These are phyloP conservation scores for Gossypium rotundifolium DNA, from an alignment of 345 rosid species.

Conservation along the genomic window DNA sequence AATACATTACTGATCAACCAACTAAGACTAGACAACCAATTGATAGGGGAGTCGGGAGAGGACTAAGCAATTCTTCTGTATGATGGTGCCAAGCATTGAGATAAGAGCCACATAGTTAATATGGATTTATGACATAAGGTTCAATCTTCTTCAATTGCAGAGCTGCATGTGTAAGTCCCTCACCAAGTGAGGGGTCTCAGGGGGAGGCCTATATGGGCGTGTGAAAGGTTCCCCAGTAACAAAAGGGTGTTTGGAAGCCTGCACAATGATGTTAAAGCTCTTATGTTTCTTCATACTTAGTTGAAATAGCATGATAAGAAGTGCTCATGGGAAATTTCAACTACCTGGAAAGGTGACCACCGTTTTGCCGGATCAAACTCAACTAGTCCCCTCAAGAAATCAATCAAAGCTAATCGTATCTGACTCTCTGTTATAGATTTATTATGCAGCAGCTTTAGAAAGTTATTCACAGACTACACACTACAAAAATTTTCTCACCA, in stretches of 20 bases:
- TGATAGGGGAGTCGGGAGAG: not conserved
- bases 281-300: not conserved
- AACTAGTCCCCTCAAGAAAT: slow-evolving; percentile 95
- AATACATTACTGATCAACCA: not conserved
- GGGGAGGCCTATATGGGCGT: slow-evolving; percentile 78
- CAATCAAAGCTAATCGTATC: slow-evolving; percentile 82
- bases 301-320: slow-evolving; percentile 10
- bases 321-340: slow-evolving; percentile 14
- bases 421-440: slow-evolving; percentile 60
- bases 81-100: slow-evolving; percentile 1
- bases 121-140: not conserved
- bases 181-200: slow-evolving; percentile 83
- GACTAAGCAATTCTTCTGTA: not conserved
- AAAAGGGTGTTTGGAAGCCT: slow-evolving; percentile 99
- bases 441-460: slow-evolving; percentile 15
- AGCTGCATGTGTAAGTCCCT: slow-evolving; percentile 17
- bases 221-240: slow-evolving; percentile 97
- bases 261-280: slow-evolving; percentile 21
- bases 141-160: slow-evolving; percentile 2
- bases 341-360: slow-evolving; percentile 98
- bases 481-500: not conserved
- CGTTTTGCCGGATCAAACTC: slow-evolving; percentile 99
- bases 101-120: not conserved
- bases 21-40: slow-evolving; percentile 4
- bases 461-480: slow-evolving; percentile 16